Evolutionary conservation across 768 basidiomycete genomes (phyloP).

Genomic region (Auricularia sp.): DNA sequence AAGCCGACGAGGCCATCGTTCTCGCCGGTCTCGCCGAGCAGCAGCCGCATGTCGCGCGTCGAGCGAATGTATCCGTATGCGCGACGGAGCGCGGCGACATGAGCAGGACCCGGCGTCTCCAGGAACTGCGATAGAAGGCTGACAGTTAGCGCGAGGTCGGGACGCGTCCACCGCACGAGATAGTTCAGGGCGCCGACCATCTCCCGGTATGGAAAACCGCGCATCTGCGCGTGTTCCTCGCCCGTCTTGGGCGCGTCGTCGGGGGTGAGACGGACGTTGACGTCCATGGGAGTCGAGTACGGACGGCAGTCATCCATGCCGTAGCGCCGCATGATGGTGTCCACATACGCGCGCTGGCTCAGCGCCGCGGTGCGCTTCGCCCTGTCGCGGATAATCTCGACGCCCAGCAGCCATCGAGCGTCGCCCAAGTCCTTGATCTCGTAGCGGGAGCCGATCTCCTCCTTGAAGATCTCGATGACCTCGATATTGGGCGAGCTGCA

Average conservation of each 20-base stretch:
- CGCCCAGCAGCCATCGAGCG: constrained; percentile 11
- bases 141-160: constrained; percentile 11
- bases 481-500: constrained; percentile 15
- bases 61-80: neutral
- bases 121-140: constrained; percentile 1
- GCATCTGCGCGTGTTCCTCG: neutral
- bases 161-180: constrained; percentile 8
- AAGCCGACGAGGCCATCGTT: constrained; percentile 7
- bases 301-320: constrained; percentile 4
- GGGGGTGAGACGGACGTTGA: constrained; percentile 4
- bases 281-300: constrained; percentile 12
- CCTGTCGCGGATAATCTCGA: constrained; percentile 5
- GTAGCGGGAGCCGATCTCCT: neutral
- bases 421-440: constrained; percentile 7
- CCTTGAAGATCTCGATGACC: constrained; percentile 12
- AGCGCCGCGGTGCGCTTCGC: neutral
- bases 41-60: neutral
- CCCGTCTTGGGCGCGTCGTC: constrained; percentile 6
- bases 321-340: constrained; percentile 10
- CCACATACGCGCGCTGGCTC: constrained; percentile 9
- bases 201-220: neutral
- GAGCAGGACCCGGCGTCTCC: neutral
- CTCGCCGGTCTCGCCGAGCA: neutral
- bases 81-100: neutral
- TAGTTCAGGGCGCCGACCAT: neutral